Percentiles rank a stretch among this genome's conserved stretches.
phyloP scores from a whole-genome alignment of 345 rosid species.

The Lagerstroemia speciosa region DNA sequence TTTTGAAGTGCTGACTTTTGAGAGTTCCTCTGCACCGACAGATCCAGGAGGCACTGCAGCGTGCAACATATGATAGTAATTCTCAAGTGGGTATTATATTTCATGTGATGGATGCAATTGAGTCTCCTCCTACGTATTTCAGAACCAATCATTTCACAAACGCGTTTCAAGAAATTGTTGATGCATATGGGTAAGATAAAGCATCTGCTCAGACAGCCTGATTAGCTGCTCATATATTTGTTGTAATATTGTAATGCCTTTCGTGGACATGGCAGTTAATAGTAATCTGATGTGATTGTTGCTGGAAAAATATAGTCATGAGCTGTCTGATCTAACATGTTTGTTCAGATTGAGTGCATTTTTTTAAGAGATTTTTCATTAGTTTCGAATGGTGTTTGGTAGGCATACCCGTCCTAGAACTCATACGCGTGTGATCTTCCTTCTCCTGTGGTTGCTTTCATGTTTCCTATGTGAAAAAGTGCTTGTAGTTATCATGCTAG shows the following conservation, averaged over 20 bases:
- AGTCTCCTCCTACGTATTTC: slow-evolving; percentile 92
- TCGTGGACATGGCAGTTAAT: not conserved
- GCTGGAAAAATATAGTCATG: not conserved
- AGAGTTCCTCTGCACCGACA: slow-evolving; percentile 25
- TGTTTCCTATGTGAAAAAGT: no score
- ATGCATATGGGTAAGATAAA: slow-evolving; percentile 89
- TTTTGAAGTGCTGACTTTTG: slow-evolving; percentile 12
- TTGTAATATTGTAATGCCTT: not conserved
- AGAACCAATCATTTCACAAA: slow-evolving; percentile 77
- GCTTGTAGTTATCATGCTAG: no score
- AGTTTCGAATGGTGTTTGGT: not conserved
- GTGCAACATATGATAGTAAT: slow-evolving; percentile 87
- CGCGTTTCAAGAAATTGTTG: slow-evolving; percentile 94
- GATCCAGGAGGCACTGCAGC: slow-evolving; percentile 88
- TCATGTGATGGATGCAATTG: slow-evolving; percentile 78
- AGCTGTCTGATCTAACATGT: not conserved
- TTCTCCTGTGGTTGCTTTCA: not conserved
- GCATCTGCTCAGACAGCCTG: not conserved
- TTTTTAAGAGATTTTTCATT: not conserved
- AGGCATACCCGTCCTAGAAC: not conserved
- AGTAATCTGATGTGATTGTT: not conserved
- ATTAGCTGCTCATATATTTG: not conserved
- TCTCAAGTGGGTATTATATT: slow-evolving; percentile 91
- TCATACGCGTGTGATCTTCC: not conserved
- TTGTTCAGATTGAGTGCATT: not conserved